Base-by-base conservation (phyloP, 768 basidiomycete genomes). In the Russula vinacea region DNA sequence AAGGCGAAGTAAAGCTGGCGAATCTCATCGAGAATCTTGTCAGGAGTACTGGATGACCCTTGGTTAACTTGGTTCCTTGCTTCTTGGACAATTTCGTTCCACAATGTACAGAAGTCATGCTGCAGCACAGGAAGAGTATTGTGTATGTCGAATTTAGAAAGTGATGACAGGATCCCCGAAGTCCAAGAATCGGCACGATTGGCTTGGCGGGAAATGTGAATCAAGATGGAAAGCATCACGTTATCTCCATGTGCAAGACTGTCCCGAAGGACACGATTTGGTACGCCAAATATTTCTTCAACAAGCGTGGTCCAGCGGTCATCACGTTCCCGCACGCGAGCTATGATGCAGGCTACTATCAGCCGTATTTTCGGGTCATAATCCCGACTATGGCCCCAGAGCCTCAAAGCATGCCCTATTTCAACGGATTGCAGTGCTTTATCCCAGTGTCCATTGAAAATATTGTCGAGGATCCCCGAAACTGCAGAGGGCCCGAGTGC, bases 141-240 rank as follows among this genome's bases (percentile, higher is more conserved):
- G n/a, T 5, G 33, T 35, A 54, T 37, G 7, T 54, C 33, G 14
- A 54, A 13, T 32, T 11, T 8, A 9, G 56, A 56, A 19, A 56
- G 16, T 6, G 16, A 35, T 10, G 10, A 8, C 32, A 62, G 11
- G 26, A 56, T 44, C 5, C 8, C 5, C 22, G 19, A 9, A 16
- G 8, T 10, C 11, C n/a, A 26, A 1, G 26, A 29, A 32, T 11
- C 10, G 11, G 17, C 13, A 13, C n/a, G n/a, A n/a, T 14, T 5
- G 6, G 42, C 40, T 32, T 56, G 24, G 26, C 56, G 56, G 1
- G 29, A 26, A 10, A 9, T 6, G 55, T 42, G 13, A 29, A 56
- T 50, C 37, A 56, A 39, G 32, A 51, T 62, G 8, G 49, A 37
- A 14, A 62, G 55, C 9, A 40, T 32, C 3, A 57, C 37, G 49